Evolutionary conservation across 495 filamentous ascomycete species (phyloP).

Genomic region (Eremomyces bilateralis): DNA sequence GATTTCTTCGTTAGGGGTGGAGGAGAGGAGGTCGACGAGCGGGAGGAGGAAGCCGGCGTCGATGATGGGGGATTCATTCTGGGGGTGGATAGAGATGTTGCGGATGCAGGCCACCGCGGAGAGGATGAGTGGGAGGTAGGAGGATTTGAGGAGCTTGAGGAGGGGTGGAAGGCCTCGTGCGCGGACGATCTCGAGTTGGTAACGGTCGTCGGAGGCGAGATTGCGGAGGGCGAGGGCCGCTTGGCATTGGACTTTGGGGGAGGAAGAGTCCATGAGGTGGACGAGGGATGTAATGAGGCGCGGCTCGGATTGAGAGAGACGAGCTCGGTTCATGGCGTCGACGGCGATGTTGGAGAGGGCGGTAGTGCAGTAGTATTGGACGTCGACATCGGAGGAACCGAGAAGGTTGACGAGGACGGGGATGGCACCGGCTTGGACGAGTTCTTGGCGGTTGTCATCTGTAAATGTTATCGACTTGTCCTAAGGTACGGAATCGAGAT

Average conservation of each 20-base stretch:
- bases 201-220: constrained; percentile 92
- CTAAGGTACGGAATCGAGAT: neutral
- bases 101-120: constrained; percentile 96
- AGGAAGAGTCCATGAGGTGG: constrained; percentile 88
- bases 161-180: constrained; percentile 66
- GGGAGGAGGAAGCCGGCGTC: constrained; percentile 91
- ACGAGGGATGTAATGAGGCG: constrained; percentile 83
- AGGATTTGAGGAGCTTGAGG: constrained; percentile 74
- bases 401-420: constrained; percentile 88
- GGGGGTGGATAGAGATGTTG: constrained; percentile 96
- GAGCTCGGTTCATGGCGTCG: constrained; percentile 72
- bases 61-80: constrained; percentile 98
- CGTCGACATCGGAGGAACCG: constrained; percentile 79
- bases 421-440: constrained; percentile 90
- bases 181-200: constrained; percentile 90
- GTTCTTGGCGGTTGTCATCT: constrained; percentile 95
- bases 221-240: constrained; percentile 87
- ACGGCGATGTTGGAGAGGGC: constrained; percentile 97
- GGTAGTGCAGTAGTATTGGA: constrained; percentile 98
- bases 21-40: constrained; percentile 78
- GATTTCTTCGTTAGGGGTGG: constrained; percentile 95
- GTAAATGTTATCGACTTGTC: neutral
- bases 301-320: constrained; percentile 69
- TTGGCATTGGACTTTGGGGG: constrained; percentile 95
- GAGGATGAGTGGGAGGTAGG: constrained; percentile 84